Conservation (phyloP, 2,329 filamentous ascomycete species). For the Onygenales sp. region DNA sequence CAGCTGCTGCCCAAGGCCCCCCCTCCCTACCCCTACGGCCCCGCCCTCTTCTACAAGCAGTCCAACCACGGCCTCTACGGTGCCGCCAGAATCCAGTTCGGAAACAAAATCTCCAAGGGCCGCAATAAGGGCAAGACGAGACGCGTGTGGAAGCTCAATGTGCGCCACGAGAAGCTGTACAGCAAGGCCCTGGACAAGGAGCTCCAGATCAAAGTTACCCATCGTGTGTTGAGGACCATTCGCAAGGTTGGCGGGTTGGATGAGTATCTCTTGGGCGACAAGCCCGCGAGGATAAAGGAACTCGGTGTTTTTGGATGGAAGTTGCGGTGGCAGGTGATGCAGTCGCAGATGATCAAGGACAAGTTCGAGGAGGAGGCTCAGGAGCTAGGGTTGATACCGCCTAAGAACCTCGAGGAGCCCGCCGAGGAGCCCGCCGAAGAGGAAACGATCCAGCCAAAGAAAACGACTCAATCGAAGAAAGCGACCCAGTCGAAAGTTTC, state of each 20-base stretch:
- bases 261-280: slow-evolving; percentile 77
- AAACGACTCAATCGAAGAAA: slow-evolving; percentile 4
- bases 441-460: slow-evolving; percentile 22
- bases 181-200: slow-evolving; percentile 34
- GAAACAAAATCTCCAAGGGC: slow-evolving; percentile 42
- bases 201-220: slow-evolving; percentile 38
- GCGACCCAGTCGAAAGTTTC: background rate
- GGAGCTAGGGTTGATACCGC: slow-evolving; percentile 52
- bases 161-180: slow-evolving; percentile 37
- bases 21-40: slow-evolving; percentile 39
- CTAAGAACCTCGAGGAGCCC: slow-evolving; percentile 23
- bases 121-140: slow-evolving; percentile 40
- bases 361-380: slow-evolving; percentile 57
- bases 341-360: slow-evolving; percentile 58
- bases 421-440: slow-evolving; percentile 34
- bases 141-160: slow-evolving; percentile 41
- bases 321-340: slow-evolving; percentile 81
- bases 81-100: slow-evolving; percentile 36
- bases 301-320: slow-evolving; percentile 86
- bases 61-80: slow-evolving; percentile 40
- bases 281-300: slow-evolving; percentile 68
- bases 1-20: slow-evolving; percentile 27
- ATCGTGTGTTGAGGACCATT: slow-evolving; percentile 46
- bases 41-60: slow-evolving; percentile 35
- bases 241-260: slow-evolving; percentile 83